Conservation (phyloP, 2,329 filamentous ascomycete species). For the Beauveria australis region DNA sequence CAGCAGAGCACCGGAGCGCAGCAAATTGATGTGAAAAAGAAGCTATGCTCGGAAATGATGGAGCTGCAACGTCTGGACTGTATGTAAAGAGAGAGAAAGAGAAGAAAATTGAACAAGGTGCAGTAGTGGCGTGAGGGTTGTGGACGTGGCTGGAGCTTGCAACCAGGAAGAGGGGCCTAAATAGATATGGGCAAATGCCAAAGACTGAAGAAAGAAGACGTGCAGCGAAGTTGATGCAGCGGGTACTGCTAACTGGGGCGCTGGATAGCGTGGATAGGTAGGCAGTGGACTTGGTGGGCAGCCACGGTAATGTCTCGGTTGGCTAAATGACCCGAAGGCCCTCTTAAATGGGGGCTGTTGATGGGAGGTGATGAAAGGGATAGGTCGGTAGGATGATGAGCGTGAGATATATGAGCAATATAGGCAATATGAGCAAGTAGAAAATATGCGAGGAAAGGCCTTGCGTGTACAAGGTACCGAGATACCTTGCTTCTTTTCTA, state of each 20-base stretch:
- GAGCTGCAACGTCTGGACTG: neutral
- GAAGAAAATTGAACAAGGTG: neutral
- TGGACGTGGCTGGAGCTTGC: constrained; percentile 12
- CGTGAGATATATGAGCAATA: no score
- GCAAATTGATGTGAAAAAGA: neutral
- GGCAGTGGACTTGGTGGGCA: neutral
- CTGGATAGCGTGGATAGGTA: neutral
- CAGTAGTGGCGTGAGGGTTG: neutral
- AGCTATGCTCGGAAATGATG: neutral
- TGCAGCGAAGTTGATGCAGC: neutral
- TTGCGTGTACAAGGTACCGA: no score
- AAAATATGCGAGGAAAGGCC: no score
- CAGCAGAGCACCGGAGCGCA: neutral
- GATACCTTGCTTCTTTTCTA: no score
- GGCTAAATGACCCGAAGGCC: constrained; percentile 4
- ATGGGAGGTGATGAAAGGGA: neutral
- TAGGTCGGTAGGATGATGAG: neutral
- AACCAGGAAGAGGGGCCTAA: neutral
- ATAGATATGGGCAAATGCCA: neutral
- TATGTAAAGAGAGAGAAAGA: neutral
- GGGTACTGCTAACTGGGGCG: neutral
- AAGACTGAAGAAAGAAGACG: neutral
- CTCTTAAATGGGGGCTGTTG: neutral
- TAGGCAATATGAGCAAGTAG: no score
- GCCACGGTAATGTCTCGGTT: constrained; percentile 1